These are phyloP conservation scores for Ailanthus altissimus DNA, from an alignment of 345 rosid species.

Conservation along the genomic window DNA sequence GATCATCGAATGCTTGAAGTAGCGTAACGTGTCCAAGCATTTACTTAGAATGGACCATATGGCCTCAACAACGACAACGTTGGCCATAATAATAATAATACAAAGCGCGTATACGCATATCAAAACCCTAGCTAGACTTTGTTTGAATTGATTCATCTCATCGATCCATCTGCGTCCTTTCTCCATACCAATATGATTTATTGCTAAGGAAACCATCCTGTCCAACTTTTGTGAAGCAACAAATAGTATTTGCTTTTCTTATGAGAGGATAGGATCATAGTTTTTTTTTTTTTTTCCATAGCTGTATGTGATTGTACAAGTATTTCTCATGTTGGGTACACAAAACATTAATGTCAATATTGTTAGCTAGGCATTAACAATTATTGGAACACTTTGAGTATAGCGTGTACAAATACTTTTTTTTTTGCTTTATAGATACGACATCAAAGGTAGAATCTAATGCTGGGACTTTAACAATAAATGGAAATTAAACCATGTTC, in stretches of 20 bases:
- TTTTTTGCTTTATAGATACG: neutral
- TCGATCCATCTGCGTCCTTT: neutral
- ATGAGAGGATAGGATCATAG: neutral
- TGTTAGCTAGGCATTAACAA: neutral
- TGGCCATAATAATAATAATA: constrained; percentile 4
- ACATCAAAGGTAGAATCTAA: neutral
- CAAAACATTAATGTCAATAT: neutral
- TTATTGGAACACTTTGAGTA: neutral
- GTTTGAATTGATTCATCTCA: neutral
- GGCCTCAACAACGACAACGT: neutral
- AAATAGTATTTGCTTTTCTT: neutral
- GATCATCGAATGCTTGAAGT: neutral
- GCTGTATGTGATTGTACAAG: neutral
- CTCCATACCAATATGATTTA: neutral
- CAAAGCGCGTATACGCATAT: neutral
- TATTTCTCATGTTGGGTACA: neutral
- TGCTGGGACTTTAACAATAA: constrained; percentile 13
- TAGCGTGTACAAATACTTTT: neutral
- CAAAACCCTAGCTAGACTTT: no score
- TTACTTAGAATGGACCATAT: neutral
- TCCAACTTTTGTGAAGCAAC: constrained; percentile 1
- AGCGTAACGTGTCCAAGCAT: neutral
- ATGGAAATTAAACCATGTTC: constrained; percentile 12
- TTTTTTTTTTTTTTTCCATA: neutral
- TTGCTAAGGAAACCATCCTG: constrained; percentile 1